Conservation (phyloP, 2,329 filamentous ascomycete genomes). For the Ophiostoma ips region DNA sequence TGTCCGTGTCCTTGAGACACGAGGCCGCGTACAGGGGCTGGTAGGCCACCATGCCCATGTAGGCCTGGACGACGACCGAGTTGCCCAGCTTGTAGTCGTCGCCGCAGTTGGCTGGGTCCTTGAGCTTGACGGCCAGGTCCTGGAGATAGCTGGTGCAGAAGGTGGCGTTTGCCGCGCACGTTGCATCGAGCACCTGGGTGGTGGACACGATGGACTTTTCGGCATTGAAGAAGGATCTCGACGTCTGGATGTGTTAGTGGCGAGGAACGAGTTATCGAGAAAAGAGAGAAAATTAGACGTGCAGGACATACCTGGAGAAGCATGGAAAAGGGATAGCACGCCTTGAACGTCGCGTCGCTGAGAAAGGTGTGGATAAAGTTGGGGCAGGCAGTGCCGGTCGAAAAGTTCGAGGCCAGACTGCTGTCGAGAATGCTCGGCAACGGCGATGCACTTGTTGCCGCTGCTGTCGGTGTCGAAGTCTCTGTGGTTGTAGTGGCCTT, state of each 20-base stretch:
- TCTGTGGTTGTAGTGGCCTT: neutral
- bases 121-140: constrained; percentile 51
- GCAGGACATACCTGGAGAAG: constrained; percentile 37
- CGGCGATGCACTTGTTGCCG: constrained; percentile 20
- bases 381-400: constrained; percentile 40
- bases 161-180: constrained; percentile 55
- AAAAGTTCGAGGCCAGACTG: constrained; percentile 48
- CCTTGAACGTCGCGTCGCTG: constrained; percentile 48
- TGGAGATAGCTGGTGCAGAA: constrained; percentile 54
- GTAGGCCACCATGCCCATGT: constrained; percentile 65
- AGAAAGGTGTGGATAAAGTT: constrained; percentile 57
- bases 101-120: constrained; percentile 49
- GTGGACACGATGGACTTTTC: constrained; percentile 57
- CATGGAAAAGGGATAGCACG: constrained; percentile 73
- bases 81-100: constrained; percentile 55
- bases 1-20: constrained; percentile 56
- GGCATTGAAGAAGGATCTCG: constrained; percentile 69
- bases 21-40: constrained; percentile 63
- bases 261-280: constrained; percentile 6
- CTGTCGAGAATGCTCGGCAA: constrained; percentile 56
- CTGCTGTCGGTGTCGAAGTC: constrained; percentile 1
- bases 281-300: neutral
- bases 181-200: constrained; percentile 62
- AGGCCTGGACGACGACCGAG: constrained; percentile 57
- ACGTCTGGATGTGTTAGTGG: constrained; percentile 42